Evolutionary conservation across 495 filamentous ascomycete genomes (phyloP), one percentile per base, ranked within the genome.

Genomic region (Penicillium soppii): DNA sequence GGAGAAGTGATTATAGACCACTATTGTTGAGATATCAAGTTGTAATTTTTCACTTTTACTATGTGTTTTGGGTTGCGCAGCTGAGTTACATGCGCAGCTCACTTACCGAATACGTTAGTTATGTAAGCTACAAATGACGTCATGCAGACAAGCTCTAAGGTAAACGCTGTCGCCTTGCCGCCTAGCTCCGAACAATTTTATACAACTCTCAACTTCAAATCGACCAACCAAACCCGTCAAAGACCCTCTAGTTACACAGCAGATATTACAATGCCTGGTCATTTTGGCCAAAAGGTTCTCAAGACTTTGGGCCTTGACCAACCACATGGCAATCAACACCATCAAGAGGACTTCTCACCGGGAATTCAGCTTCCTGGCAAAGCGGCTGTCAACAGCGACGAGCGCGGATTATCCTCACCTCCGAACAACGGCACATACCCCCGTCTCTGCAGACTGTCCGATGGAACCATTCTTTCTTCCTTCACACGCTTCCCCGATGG

Each of bases 371-470:
- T 53, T 16, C 58, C 57, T 5, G 65, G 67, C 29, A 53, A 55
- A 17, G 50, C 54, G 8, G 13, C 57, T 7, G 50, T 74, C 47
- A 60, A 73, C 55, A 52, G 69, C 37, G 70, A 75, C 21, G 73
- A 76, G 42, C 71, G 69, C 23, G 43, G 55, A 21, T 47, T 76
- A 12, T 66, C 66, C 21, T 75, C 63, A 52, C 69, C 75, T 1
- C 72, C 67, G 8, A 62, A 68, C 55, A 65, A 73, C 10, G 74
- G 65, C 39, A 74, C 70, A 7, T 73, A 75, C 37, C 65, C 72
- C 10, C 69, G 74, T 19, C 62, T 71, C 3, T 66, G 68, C 13
- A 60, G 66, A 17, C 57, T 75, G 7, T 54, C 59, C 2, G 72
- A 77, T 33, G 71, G 70, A 12, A 63, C 68, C 4, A 68, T 77